phyloP scores from a whole-genome alignment of 75 land plant species.

The Pseudotsuga menziesii region DNA sequence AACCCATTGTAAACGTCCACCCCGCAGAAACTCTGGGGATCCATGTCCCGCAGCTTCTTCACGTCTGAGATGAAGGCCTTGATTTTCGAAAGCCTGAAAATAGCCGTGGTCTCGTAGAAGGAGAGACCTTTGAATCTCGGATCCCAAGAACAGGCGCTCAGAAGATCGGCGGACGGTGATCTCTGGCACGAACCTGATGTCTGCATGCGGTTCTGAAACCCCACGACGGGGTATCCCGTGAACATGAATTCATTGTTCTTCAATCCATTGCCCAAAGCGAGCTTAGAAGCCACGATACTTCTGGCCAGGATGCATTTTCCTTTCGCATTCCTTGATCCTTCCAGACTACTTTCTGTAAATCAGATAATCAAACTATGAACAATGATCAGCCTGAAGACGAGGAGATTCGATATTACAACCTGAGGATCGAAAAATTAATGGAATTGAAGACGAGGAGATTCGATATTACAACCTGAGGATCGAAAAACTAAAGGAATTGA shows the following conservation, averaged over 20 bases:
- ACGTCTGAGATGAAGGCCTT: constrained; percentile 55
- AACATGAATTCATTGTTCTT: constrained; percentile 45
- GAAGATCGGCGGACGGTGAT: constrained; percentile 7
- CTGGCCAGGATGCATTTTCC: too few relatives aligned
- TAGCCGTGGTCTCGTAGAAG: constrained; percentile 54
- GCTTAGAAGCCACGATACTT: neutral
- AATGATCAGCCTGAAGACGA: too few relatives aligned
- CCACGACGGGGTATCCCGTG: constrained; percentile 69
- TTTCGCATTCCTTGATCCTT: too few relatives aligned
- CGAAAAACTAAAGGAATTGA: too few relatives aligned
- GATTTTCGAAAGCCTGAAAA: constrained; percentile 35
- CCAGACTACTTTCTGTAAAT: too few relatives aligned
- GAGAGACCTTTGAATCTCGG: constrained; percentile 54
- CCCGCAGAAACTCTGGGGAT: constrained; percentile 48
- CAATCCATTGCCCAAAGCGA: constrained; percentile 34
- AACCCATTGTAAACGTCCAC: constrained; percentile 57
- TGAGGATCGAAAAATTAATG: too few relatives aligned
- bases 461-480: too few relatives aligned
- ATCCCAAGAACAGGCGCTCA: constrained; percentile 59
- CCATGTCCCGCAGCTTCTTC: constrained; percentile 40
- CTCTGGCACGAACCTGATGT: constrained; percentile 53
- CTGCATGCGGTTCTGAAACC: constrained; percentile 55
- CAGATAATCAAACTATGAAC: too few relatives aligned
- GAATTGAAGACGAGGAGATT: too few relatives aligned
- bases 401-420: too few relatives aligned